Base-by-base conservation (phyloP, 176 grass and related monocot species). In the Bromus sterilis region DNA sequence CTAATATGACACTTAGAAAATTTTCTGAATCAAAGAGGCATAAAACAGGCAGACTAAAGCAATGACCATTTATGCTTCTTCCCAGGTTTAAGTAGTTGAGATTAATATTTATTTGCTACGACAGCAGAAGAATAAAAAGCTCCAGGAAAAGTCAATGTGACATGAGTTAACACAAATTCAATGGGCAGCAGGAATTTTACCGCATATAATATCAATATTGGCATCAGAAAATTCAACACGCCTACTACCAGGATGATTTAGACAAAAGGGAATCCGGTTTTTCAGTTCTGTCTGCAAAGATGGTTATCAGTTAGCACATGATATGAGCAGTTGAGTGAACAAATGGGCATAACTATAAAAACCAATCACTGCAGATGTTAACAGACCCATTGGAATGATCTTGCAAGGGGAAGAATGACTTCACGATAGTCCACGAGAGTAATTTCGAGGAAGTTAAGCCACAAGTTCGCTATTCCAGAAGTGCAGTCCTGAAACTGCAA, bases 371-470 rank as follows among this genome's bases (percentile, higher is more conserved):
- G 32, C 34, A 71, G 33, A 42, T 57, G 33, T 81, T 57, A 81
- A 66, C 65, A 56, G 28, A 81, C 79, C 79, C 79, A 81, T 81
- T 68, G 34, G 34, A n/a, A 81, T 21, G 65, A 81, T 71, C 49
- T 56, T 6, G 46, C 63, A 58, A 81, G 49, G 46, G 79, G 79
- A 70, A 81, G 55, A 11, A 81, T 42, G 49, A 31, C 10, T 29
- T 71, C 79, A 29, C 49, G 79, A 71, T 81, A 58, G 69, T 81
- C 79, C 44, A 81, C 28, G 57, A 68, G 4, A 70, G 79, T 57
- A 23, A 3, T 21, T n/a, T 10, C 7, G 49, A 81, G 65, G 35
- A 81, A 71, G 34, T 71, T 81, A n/a, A 57, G 15, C 79, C 79
- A 81, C 65, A 81, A 28, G 15, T 53, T 14, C 3, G 37, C 1